Base-by-base conservation (phyloP, 2,329 filamentous ascomycete species). In the Fusarium sp. region DNA sequence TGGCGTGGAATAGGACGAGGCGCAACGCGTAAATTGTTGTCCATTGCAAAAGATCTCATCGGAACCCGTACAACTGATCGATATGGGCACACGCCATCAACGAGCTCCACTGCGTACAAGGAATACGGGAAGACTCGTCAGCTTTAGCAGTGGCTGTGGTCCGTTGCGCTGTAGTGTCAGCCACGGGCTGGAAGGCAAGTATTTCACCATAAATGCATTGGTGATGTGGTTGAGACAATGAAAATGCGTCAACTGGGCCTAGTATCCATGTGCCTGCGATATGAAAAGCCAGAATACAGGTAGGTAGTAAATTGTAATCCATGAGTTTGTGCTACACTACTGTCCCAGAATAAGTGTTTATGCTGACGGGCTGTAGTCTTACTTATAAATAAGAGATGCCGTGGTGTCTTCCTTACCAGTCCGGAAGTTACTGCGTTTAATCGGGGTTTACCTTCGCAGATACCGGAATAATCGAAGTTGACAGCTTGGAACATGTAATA, bases 81-180 rank as follows among this genome's bases (percentile, higher is more conserved):
- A 51, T 49, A 31, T 41, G 35, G 49, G 36, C 45, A 36, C n/a
- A 45, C n/a, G 38, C 42, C 24, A 67, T 57, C 28, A 24, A 66
- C 11, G 38, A 59, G 67, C 62, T 62, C 65, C 63, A 63, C 69
- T 70, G 38, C 31, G 22, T 26, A 42, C 49, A 39, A 47, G 20
- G 42, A 64, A 73, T 70, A 75, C 44, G 69, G 69, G 55, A 59
- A 58, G 56, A 68, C 62, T 75, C 73, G 73, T 75, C 73, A 75
- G 69, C 69, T 42, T 48, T 20, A 45, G 24, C 28, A 63, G 69
- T 72, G 71, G 64, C 69, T 73, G 54, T 59, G 72, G 56, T 51
- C 69, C 59, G 63, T 33, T 58, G 31, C n/a, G 38, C 26, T 48
- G 57, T 72, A 58, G 42, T 54, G 52, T 62, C 52, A 74, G 72